Evolutionary conservation across 176 grass and related monocot genomes (phyloP).

Genomic region (Poa pratensis): DNA sequence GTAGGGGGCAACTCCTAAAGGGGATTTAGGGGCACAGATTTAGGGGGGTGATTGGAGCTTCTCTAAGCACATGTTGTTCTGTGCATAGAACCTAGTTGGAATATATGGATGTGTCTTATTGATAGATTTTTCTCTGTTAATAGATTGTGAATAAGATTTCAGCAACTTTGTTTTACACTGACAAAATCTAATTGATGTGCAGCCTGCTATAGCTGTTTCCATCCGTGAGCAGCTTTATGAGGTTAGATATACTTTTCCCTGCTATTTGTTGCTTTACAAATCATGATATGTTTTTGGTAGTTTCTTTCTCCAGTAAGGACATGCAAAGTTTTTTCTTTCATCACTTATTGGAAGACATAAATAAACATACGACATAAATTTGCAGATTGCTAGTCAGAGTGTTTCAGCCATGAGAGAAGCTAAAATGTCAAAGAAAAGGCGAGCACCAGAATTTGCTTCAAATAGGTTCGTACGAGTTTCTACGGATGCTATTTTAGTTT

Average conservation of each 20-base stretch:
- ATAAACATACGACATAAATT: neutral
- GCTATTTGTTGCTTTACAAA: neutral
- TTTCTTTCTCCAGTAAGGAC: neutral
- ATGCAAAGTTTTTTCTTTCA: slow-evolving; percentile 9
- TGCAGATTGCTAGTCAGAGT: slow-evolving; percentile 84
- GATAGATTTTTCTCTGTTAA: neutral
- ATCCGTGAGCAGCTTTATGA: slow-evolving; percentile 97
- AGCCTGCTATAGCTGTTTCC: slow-evolving; percentile 91
- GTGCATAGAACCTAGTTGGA: neutral
- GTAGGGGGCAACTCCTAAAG: too few relatives aligned
- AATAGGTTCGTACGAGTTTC: slow-evolving; percentile 58
- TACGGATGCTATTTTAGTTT: slow-evolving; percentile 33
- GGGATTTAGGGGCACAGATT: too few relatives aligned
- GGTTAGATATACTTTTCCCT: slow-evolving; percentile 59
- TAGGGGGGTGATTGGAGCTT: too few relatives aligned
- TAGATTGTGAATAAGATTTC: neutral
- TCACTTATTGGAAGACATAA: neutral
- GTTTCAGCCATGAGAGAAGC: slow-evolving; percentile 91
- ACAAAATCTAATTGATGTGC: slow-evolving; percentile 43
- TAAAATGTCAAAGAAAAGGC: slow-evolving; percentile 83
- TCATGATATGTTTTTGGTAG: neutral
- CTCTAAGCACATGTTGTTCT: neutral
- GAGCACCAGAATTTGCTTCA: slow-evolving; percentile 66
- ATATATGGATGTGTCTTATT: neutral
- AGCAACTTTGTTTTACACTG: slow-evolving; percentile 17